Evolutionary conservation across 2,329 filamentous ascomycete genomes (phyloP), one percentile per base, ranked within the genome.

Genomic region (Sodiomyces alkalinus): DNA sequence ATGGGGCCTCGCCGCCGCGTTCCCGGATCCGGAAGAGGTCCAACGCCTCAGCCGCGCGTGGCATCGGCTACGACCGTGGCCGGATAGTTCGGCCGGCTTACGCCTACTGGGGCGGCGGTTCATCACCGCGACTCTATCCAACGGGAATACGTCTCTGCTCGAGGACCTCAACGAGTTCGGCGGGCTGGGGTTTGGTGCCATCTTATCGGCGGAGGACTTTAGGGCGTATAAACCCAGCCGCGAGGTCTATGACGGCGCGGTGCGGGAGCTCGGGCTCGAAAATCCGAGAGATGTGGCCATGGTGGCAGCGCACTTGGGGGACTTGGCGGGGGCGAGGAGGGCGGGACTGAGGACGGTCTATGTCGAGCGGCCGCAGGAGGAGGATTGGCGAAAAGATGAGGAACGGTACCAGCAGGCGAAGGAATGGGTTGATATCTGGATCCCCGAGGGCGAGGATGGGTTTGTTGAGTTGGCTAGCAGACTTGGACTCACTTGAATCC

Each of bases 281-380:
- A n/a, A 63, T 34, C 65, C 74, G 0, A 46, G 47, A 3, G 61
- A 85, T 43, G 76, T 81, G 32, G 77, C 71, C 13, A 72, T 90
- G 68, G 78, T 90, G 13, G 81, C 82, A 11, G 74, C 80, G 20
- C 80, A 87, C 52, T 52, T 87, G 33, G 48, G 44, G 5, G 81
- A 87, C 49, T 52, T 90, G 30, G 55, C 68, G 34, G 76, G 65
- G 0, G 81, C 81, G 4, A 71, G 70, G 40, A 45, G 42, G 3
- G 63, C 59, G 34, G 81, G 81, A 0, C 53, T 85, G 34, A 60
- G 65, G 40, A 81, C 79, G 0, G 60, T 90, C 3, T 90, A 85
- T 45, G 69, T 90, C 3, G 78, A 81, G 53, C 59, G 81, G 33
- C 47, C 52, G 3, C 39, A 48, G 23, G 81, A 92, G 51, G 80